These are phyloP conservation scores for Orbilia javanica DNA, from an alignment of 2,329 filamentous ascomycete species.

Conservation along the genomic window DNA sequence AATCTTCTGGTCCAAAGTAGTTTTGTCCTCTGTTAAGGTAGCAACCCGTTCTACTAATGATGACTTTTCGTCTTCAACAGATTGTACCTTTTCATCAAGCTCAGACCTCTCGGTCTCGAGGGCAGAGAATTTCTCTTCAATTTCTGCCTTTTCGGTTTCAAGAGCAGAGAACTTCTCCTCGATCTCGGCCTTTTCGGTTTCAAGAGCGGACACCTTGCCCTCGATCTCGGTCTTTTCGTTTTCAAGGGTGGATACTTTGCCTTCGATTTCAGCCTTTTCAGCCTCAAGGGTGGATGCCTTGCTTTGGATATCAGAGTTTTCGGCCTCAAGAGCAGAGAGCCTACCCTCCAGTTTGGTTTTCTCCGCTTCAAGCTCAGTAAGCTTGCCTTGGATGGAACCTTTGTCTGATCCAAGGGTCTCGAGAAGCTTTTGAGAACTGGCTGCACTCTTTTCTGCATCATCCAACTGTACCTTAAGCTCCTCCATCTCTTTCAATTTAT, in stretches of 20 bases:
- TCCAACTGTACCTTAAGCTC: constrained; percentile 32
- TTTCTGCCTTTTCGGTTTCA: constrained; percentile 20
- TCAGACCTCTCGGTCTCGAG: constrained; percentile 26
- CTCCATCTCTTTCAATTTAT: constrained; percentile 26
- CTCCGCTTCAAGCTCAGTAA: constrained; percentile 38
- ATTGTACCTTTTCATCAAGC: constrained; percentile 22
- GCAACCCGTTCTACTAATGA: constrained; percentile 21
- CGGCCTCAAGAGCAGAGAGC: constrained; percentile 18
- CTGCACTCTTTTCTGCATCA: constrained; percentile 35
- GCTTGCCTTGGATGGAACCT: constrained; percentile 36
- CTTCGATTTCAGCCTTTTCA: constrained; percentile 12
- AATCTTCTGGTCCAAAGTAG: constrained; percentile 4
- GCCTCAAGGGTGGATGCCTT: constrained; percentile 9
- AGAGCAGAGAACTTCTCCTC: constrained; percentile 18
- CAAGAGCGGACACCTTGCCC: constrained; percentile 26
- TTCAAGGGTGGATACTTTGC: neutral
- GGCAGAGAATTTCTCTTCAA: constrained; percentile 27
- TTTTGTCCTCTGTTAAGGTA: constrained; percentile 7
- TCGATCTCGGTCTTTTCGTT: constrained; percentile 39
- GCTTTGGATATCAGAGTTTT: constrained; percentile 7
- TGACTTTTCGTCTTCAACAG: constrained; percentile 28
- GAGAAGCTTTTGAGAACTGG: constrained; percentile 27
- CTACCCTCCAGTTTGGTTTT: constrained; percentile 27
- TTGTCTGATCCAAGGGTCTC: constrained; percentile 41
- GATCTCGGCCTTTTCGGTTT: constrained; percentile 35